Conservation (phyloP, 1,139 yeast species). For the Geotrichum reessii region DNA sequence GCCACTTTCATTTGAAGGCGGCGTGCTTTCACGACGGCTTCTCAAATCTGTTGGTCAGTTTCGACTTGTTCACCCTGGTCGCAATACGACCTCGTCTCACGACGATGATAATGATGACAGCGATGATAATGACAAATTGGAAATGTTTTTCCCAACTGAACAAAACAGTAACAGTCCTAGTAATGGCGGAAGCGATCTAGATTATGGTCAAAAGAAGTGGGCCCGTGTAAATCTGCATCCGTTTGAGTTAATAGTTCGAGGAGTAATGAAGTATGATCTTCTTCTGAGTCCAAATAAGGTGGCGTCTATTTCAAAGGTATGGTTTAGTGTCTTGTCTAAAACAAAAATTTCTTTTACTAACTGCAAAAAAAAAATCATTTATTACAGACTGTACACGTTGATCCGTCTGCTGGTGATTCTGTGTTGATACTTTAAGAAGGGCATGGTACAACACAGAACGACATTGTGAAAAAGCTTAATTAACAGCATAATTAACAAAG, state of each 20-base stretch:
- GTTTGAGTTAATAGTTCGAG: constrained; percentile 79
- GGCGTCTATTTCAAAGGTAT: constrained; percentile 26
- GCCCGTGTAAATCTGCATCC: constrained; percentile 68
- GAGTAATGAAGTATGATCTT: constrained; percentile 69
- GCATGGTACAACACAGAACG: no score
- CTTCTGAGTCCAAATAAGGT: constrained; percentile 45
- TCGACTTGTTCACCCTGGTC: constrained; percentile 71
- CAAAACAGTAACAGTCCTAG: not conserved
- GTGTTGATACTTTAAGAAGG: not conserved
- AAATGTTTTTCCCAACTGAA: not conserved
- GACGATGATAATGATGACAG: constrained; percentile 21
- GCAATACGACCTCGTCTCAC: constrained; percentile 45
- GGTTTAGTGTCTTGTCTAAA: not conserved
- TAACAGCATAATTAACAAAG: no score
- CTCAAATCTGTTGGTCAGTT: constrained; percentile 58
- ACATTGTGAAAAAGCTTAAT: no score
- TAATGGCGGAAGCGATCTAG: constrained; percentile 20
- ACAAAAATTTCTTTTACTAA: not conserved
- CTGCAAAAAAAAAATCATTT: not conserved
- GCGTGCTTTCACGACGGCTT: constrained; percentile 60
- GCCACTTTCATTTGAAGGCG: constrained; percentile 71
- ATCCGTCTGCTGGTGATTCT: not conserved
- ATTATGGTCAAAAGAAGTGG: constrained; percentile 57
- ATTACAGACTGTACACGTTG: not conserved
- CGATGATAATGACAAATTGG: constrained; percentile 17